These are phyloP conservation scores for Candida sphagnicola DNA, from an alignment of 805 yeast genomes.

Conservation along the genomic window DNA sequence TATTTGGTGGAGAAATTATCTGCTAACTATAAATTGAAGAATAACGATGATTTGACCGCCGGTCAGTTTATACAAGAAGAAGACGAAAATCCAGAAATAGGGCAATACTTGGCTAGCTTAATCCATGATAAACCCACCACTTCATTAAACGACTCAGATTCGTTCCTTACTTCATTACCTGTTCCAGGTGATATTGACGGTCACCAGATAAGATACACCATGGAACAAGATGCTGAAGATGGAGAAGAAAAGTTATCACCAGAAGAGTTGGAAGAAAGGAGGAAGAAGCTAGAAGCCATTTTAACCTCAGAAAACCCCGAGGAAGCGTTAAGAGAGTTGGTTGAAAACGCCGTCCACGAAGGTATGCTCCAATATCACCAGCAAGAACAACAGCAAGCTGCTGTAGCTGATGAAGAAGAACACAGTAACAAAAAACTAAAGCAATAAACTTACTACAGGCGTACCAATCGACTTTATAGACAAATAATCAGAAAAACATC, in stretches of 20 bases:
- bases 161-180: constrained; percentile 24
- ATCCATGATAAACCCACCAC: constrained; percentile 21
- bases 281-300: constrained; percentile 64
- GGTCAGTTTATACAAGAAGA: constrained; percentile 72
- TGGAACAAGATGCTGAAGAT: constrained; percentile 41
- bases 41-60: constrained; percentile 73
- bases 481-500: too few relatives aligned
- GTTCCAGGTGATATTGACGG: constrained; percentile 38
- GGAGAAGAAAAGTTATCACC: constrained; percentile 13
- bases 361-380: constrained; percentile 37
- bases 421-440: constrained; percentile 7
- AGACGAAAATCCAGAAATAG: constrained; percentile 80
- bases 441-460: neutral
- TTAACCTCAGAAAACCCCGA: constrained; percentile 80
- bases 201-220: constrained; percentile 54
- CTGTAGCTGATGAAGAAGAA: constrained; percentile 22
- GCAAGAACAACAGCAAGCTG: constrained; percentile 12
- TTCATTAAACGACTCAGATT: constrained; percentile 1
- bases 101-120: constrained; percentile 53
- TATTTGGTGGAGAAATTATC: constrained; percentile 60
- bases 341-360: constrained; percentile 61
- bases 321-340: constrained; percentile 64
- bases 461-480: neutral
- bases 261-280: constrained; percentile 42
- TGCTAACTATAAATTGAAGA: constrained; percentile 63